Base-by-base conservation (phyloP, 495 filamentous ascomycete species). In the Lasiosphaeria miniovina region DNA sequence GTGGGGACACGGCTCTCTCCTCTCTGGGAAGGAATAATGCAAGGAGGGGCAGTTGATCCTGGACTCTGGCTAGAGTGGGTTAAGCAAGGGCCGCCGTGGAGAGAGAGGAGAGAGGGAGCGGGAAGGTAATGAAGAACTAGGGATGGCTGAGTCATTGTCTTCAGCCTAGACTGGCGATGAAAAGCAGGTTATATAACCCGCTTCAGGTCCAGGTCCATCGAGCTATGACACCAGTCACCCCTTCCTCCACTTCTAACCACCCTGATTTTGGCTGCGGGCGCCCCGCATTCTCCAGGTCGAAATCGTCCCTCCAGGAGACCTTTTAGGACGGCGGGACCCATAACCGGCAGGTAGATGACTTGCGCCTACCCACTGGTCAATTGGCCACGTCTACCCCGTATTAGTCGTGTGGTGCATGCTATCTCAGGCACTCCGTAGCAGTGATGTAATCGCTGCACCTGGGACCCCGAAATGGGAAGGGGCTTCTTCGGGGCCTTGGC, bases 381-480 rank as follows among this genome's bases (percentile, higher is more conserved):
- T 24, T 24, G 24, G 24, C 2, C 24, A 24, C 24, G 24, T 24
- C 24, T 24, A 24, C 24, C 24, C 24, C 24, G 24, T 24, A 24
- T 2, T 24, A 24, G 24, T 24, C 24, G 24, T 24, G 24, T 24
- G 24, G 24, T 24, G 24, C 24, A 24, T 24, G 24, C 24, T 2
- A 24, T 24, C 24, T 24, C 24, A 24, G 24, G 24, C 24, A 24
- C 24, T 24, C 24, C 24, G 24, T 24, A 24, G 24, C 43, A 46
- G 43, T 46, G 43, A 46, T 46, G 43, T 46, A 46, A 46, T 46
- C 24, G 15, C 43, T n/a, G 43, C 43, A n/a, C 15, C 43, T 46
- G 43, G 43, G 43, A 14, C 43, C 43, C 43, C 43, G 43, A 46
- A 46, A 14, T 11, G 43, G 43, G 1, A 46, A n/a, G 43, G 43